Evolutionary conservation across 78 protist genomes (phyloP).

Genomic region (slime mould (Dictyostelium discoideum)): dicty_2.7 NC_007090.3:4508501-4509000

Average conservation of each 20-base stretch:
- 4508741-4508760: background rate
- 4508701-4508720: conserved; percentile 29
- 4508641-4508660: background rate
- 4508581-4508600: background rate
- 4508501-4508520: conserved; percentile 1
- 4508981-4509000: background rate
- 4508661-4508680: background rate
- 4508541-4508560: background rate
- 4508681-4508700: conserved; percentile 31
- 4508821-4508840: background rate
- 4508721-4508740: background rate
- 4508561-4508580: background rate
- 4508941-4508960: background rate
- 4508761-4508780: background rate
- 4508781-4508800: conserved; percentile 1
- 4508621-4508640: background rate
- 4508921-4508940: background rate
- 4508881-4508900: background rate
- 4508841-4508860: background rate
- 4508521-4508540: conserved; percentile 1
- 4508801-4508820: background rate
- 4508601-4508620: background rate
- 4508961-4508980: background rate
- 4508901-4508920: background rate
- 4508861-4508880: background rate